phyloP scores from a whole-genome alignment of 148 eudicot species.

The Bassia scoparia region DNA sequence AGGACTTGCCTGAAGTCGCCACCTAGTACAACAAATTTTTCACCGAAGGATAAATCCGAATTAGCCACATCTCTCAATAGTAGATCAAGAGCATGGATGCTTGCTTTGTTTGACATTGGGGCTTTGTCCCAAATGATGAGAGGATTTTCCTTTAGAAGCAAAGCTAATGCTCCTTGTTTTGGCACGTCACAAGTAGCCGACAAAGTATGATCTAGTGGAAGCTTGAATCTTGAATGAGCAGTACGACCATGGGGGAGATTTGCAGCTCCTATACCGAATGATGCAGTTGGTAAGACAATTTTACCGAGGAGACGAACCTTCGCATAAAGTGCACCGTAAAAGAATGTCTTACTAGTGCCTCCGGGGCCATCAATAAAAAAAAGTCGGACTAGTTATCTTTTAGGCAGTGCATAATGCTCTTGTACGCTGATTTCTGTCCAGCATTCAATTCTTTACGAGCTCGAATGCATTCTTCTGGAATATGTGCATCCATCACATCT shows the following conservation, averaged over 20 bases:
- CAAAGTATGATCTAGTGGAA: not conserved
- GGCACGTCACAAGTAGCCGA: not conserved
- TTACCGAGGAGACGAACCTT: not conserved
- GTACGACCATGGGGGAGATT: no score
- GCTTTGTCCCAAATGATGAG: no score
- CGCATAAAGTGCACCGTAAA: not conserved
- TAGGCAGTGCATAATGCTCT: no score
- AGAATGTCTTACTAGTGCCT: not conserved
- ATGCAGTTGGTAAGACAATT: not conserved
- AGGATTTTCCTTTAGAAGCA: no score
- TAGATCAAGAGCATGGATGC: no score
- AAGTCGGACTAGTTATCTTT: not conserved
- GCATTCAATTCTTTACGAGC: not conserved
- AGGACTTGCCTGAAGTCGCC: not conserved
- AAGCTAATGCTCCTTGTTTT: not conserved
- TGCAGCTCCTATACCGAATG: no score
- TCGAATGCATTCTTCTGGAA: not conserved
- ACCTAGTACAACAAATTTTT: not conserved
- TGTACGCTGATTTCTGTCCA: not conserved
- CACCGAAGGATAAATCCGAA: not conserved
- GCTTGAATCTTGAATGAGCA: not conserved
- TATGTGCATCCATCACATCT: not conserved
- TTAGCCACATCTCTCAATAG: no score
- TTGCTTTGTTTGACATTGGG: no score
- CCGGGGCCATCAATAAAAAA: not conserved